Base-by-base conservation (phyloP, 768 basidiomycete genomes). In the Collybiopsis confluens region DNA sequence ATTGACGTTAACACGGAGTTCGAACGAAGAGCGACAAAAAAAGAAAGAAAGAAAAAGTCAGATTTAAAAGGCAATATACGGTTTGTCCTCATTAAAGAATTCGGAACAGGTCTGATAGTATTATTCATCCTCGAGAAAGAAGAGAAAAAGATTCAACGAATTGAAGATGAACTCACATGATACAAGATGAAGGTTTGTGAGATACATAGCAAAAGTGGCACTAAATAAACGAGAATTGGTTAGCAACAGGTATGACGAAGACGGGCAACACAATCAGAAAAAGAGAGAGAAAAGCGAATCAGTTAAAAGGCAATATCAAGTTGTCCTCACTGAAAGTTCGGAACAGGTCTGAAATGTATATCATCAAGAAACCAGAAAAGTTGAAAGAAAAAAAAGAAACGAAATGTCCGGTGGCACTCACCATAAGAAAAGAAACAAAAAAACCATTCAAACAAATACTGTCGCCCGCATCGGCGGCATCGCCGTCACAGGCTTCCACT, bases 341-440 rank as follows among this genome's bases (percentile, higher is more conserved):
- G 87, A 82, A 89, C 85, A 88, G 86, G 86, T 87, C 85, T 88
- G 83, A 80, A n/a, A 52, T 28, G 30, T 66, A 62, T 80, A 72
- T 88, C 88, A 86, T 89, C 86, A 43, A 28, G 16, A 45, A 53
- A 37, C 26, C 70, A 52, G 35, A 62, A 62, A 44, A 55, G 51
- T 38, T 0, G 54, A 30, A 57, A 46, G 37, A 43, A 28, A 15
- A 9, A 35, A 20, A 41, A 7, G 51, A 54, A 26, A 30, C 45
- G 62, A 60, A 57, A 26, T 50, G 27, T 28, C n/a, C n/a, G n/a
- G n/a, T n/a, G n/a, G n/a, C 35, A 59, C 52, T 62, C 61, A 62
- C 60, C 64, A 52, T 56, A 59, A 35, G 44, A 15, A 54, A 40
- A 42, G 28, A 57, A 36, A 10, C 26, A 45, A 30, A 55, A 27